Base-by-base conservation (phyloP, 2,329 filamentous ascomycete species). In the Microcyclospora pomicola region DNA sequence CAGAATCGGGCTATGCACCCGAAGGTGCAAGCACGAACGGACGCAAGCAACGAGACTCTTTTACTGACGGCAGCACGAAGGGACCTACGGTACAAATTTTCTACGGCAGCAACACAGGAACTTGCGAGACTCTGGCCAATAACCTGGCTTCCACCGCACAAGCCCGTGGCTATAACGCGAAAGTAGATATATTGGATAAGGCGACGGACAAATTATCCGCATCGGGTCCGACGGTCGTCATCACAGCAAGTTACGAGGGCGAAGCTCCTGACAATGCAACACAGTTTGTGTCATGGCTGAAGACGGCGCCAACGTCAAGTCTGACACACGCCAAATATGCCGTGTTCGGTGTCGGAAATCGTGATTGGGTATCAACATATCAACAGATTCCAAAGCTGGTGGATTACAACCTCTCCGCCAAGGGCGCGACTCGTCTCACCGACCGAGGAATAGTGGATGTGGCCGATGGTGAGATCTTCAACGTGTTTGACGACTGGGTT, bases 71-170 rank as follows among this genome's bases (percentile, higher is more conserved):
- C 15, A 31, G 19, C 14, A 42, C 34, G 13, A 39, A 39, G 12
- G 14, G 36, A 11, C 31, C 41, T 5, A 14, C 24, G 5, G 63
- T 87, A 45, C 71, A 71, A n/a, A 70, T 87, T 14, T 71, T 77
- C 32, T 86, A 82, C 50, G 82, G 82, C 2, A 81, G 77, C 13
- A 83, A 84, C 52, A 76, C 74, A 2, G 81, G 81, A 0, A 86
- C 81, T 1, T 86, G 81, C 53, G 77, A 85, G 55, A 67, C 75
- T 1, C 66, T 85, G 33, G 75, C 80, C 1, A 70, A 78, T 44
- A 65, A 71, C 19, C 55, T 85, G 9, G 76, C 75, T 0, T 64
- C 67, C 7, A 70, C 75, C 49, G 78, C 78, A 0, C 49, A 63
- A 2, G 55, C 56, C 2, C 73, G 74, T 47, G 80, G 80, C 0